A percentile compares a stretch with the other conserved stretches of the same genome.
Conservation (phyloP, 139 green algal species). For the Chlamydomonas applanata region DNA sequence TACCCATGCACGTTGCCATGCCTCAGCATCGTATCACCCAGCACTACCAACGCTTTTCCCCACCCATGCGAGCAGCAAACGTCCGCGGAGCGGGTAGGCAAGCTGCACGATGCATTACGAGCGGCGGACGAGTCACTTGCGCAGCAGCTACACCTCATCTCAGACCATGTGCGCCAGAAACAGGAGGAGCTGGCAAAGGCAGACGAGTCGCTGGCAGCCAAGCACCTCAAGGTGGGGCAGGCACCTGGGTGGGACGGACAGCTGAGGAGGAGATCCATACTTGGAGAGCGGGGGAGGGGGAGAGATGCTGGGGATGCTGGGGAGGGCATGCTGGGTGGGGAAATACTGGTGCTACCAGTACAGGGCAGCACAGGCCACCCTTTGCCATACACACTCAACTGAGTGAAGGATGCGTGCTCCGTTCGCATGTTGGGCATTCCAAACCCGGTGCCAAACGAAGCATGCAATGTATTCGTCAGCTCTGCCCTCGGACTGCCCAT, state of each 20-base stretch:
- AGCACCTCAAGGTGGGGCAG: slow-evolving; percentile 11
- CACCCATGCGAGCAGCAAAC: not conserved
- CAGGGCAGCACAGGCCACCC: too few species aligned
- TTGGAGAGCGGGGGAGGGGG: too few species aligned
- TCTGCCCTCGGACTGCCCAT: too few species aligned
- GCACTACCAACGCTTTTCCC: not conserved
- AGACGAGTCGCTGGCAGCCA: not conserved
- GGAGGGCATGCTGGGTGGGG: too few species aligned
- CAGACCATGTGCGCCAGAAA: not conserved
- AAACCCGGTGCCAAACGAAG: too few species aligned
- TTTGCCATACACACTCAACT: too few species aligned
- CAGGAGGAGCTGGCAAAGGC: not conserved
- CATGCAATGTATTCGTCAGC: too few species aligned
- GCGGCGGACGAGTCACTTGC: not conserved
- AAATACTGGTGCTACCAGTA: too few species aligned
- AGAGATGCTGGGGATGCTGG: too few species aligned
- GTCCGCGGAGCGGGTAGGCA: not conserved
- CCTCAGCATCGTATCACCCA: not conserved
- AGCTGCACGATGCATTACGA: not conserved
- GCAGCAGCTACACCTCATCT: not conserved
- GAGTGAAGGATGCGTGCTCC: too few species aligned
- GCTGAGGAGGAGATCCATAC: too few species aligned
- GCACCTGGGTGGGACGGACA: too few species aligned
- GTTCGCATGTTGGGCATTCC: not conserved
- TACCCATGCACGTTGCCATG: not conserved